Evolutionary conservation across 352 stramenopile species (phyloP).

Genomic region (Pythium apleroticum): DNA sequence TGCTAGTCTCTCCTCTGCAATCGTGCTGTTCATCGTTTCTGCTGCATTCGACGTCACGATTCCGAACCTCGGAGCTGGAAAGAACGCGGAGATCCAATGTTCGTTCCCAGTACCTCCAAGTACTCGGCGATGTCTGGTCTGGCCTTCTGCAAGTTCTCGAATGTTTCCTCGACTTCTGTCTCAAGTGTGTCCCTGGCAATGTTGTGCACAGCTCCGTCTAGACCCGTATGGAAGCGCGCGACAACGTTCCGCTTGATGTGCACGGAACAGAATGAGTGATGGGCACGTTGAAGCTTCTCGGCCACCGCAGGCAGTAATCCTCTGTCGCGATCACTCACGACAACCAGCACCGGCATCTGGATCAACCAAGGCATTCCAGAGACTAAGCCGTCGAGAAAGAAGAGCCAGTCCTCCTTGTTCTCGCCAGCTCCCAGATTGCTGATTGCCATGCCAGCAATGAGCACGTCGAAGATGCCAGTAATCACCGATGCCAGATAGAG

Average conservation of each 20-base stretch:
- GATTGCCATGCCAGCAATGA: slow-evolving; percentile 8
- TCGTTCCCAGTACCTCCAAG: slow-evolving; percentile 7
- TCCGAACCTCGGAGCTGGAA: slow-evolving; percentile 8
- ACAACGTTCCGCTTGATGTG: slow-evolving; percentile 19
- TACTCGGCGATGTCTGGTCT: not conserved
- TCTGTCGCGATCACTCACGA: slow-evolving; percentile 14
- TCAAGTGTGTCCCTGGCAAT: not conserved
- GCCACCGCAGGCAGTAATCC: slow-evolving; percentile 8
- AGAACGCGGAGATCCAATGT: not conserved
- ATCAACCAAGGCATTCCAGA: not conserved
- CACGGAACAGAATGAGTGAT: slow-evolving; percentile 14
- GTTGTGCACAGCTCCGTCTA: slow-evolving; percentile 5
- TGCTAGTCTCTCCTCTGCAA: not conserved
- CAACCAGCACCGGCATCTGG: not conserved
- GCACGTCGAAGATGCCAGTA: slow-evolving; percentile 15
- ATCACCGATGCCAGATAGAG: slow-evolving; percentile 10
- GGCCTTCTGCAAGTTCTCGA: not conserved
- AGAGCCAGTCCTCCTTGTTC: slow-evolving; percentile 12
- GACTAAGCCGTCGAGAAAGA: not conserved
- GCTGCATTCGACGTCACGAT: slow-evolving; percentile 16
- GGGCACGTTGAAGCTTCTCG: not conserved
- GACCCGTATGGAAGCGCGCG: not conserved
- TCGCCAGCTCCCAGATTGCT: not conserved
- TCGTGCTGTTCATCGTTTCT: slow-evolving; percentile 17
- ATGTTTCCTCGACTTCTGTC: not conserved